These are phyloP conservation scores for Fusarium torreyae DNA, from an alignment of 2,329 filamentous ascomycete genomes.

Conservation along the genomic window DNA sequence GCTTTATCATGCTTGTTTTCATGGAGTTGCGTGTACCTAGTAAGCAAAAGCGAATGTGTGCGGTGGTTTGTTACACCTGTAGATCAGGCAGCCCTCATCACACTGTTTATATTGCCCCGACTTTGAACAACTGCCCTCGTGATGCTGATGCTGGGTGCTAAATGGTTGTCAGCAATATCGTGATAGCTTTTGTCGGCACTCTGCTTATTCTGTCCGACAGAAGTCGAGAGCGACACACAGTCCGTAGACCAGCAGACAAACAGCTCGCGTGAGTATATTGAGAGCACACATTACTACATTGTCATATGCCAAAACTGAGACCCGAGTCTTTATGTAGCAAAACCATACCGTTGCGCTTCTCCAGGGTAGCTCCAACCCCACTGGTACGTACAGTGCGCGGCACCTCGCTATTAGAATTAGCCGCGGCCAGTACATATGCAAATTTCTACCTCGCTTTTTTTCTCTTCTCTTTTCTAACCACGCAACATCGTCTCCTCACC, in stretches of 20 bases:
- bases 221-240: not conserved
- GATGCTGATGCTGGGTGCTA: not conserved
- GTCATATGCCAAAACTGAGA: not conserved
- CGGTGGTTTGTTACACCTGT: not conserved
- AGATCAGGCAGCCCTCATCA: not conserved
- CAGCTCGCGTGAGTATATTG: conserved; percentile 28
- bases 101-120: not conserved
- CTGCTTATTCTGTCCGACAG: not conserved
- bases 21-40: not conserved
- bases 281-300: not conserved
- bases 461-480: conserved; percentile 45
- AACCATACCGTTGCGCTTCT: not conserved
- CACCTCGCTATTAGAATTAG: conserved; percentile 17
- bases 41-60: not conserved
- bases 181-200: not conserved
- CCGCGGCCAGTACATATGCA: conserved; percentile 33
- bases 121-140: conserved; percentile 12
- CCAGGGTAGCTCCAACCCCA: not conserved
- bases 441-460: conserved; percentile 14
- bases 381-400: conserved; percentile 13
- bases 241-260: not conserved
- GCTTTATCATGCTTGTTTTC: conserved; percentile 19
- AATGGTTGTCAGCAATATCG: not conserved
- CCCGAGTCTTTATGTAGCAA: not conserved
- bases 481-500: conserved; percentile 53